These are phyloP conservation scores for Flagelloscypha sp. DNA, from an alignment of 768 basidiomycete genomes.

Conservation along the genomic window DNA sequence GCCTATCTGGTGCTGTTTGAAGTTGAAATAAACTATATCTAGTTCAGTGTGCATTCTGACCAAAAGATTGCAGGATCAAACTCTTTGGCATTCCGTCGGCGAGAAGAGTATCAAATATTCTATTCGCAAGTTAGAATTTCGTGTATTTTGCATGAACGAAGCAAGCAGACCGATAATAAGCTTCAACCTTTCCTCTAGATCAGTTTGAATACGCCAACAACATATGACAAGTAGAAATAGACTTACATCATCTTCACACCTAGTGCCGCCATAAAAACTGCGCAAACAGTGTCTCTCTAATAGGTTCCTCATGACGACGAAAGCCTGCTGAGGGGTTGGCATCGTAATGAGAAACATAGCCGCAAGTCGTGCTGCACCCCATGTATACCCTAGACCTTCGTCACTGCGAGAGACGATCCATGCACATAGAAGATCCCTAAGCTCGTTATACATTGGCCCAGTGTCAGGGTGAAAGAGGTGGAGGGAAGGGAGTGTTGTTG, in stretches of 20 bases:
- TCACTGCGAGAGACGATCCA: conserved; percentile 85
- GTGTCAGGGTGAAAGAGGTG: conserved; percentile 72
- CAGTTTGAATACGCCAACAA: conserved; percentile 12
- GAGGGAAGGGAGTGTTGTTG: conserved; percentile 61
- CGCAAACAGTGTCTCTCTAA: conserved; percentile 79
- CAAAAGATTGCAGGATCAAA: conserved; percentile 26
- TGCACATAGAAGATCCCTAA: conserved; percentile 78
- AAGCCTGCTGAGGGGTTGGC: conserved; percentile 63
- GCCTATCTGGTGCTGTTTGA: conserved; percentile 88
- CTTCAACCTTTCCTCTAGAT: conserved; percentile 59
- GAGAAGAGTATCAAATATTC: conserved; percentile 86
- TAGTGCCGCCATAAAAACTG: conserved; percentile 71
- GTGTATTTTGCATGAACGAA: not conserved
- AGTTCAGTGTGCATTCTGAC: not conserved
- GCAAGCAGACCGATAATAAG: conserved; percentile 68
- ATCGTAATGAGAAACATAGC: conserved; percentile 85
- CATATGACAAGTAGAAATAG: conserved; percentile 1
- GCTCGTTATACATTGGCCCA: conserved; percentile 74
- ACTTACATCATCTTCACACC: conserved; percentile 72
- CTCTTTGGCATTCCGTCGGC: conserved; percentile 94
- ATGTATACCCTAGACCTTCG: conserved; percentile 68
- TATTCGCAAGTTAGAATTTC: conserved; percentile 22
- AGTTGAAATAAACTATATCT: conserved; percentile 79
- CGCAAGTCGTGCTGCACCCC: conserved; percentile 64
- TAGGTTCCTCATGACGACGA: conserved; percentile 78